Evolutionary conservation across 306 rosid species (phyloP).

Genomic region (Inga oerstediana): DNA sequence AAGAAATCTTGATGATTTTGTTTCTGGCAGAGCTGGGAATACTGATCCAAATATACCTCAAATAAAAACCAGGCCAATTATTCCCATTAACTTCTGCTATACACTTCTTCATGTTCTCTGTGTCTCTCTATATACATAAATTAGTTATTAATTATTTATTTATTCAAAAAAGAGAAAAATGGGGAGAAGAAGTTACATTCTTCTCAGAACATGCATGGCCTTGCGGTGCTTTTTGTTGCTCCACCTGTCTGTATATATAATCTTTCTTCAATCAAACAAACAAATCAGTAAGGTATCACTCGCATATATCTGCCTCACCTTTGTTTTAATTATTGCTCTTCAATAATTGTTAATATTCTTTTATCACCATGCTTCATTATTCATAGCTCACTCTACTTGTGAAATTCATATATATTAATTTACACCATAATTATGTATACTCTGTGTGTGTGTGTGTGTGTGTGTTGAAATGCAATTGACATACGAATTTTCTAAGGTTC

Average conservation of each 20-base stretch:
- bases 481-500: too few species aligned
- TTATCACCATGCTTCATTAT: slow-evolving; percentile 5
- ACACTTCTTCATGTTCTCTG: slow-evolving; percentile 1
- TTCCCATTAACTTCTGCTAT: neutral
- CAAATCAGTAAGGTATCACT: neutral
- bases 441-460: too few species aligned
- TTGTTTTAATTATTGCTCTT: slow-evolving; percentile 12
- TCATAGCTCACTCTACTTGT: neutral
- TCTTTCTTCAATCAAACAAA: neutral
- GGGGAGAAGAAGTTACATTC: neutral
- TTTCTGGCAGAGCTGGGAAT: slow-evolving; percentile 16
- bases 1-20: slow-evolving; percentile 23
- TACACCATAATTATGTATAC: neutral
- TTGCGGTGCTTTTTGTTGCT: slow-evolving; percentile 3
- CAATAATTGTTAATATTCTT: slow-evolving; percentile 10
- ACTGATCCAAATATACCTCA: slow-evolving; percentile 26
- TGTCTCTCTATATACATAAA: neutral
- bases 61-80: neutral
- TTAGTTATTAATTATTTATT: neutral
- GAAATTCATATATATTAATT: neutral
- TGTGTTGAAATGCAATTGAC: too few species aligned
- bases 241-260: neutral
- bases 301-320: neutral
- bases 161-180: neutral
- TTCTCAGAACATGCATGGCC: neutral